Percentiles rank a stretch among this genome's conserved stretches.
Conservation (phyloP, 768 basidiomycete species). For the Galerina marginata region DNA sequence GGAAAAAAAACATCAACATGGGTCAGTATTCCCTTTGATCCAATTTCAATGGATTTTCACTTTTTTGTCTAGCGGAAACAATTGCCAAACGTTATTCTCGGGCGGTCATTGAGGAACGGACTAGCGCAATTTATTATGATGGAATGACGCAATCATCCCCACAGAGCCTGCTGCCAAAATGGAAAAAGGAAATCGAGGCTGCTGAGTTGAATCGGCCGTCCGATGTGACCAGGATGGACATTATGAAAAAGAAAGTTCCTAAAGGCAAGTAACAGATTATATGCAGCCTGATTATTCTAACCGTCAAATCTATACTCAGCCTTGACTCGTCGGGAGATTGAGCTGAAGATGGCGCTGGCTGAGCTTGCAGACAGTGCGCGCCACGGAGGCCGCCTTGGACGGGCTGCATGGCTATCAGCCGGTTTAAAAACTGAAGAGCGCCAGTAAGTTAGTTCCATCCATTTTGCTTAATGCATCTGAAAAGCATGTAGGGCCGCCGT, state of each 20-base stretch:
- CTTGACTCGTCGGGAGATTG: background rate
- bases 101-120: background rate
- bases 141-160: too few species aligned
- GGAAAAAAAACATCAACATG: slow-evolving; percentile 33
- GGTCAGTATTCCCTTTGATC: slow-evolving; percentile 5
- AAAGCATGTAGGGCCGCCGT: too few species aligned
- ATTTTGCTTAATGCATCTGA: too few species aligned
- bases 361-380: background rate
- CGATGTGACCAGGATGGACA: background rate
- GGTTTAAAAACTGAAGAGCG: background rate
- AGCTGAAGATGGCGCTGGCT: background rate
- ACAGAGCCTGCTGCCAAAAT: too few species aligned
- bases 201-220: background rate
- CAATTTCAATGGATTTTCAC: too few species aligned
- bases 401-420: background rate
- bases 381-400: background rate
- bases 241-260: background rate
- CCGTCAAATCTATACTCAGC: too few species aligned
- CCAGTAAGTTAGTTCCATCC: background rate
- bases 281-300: too few species aligned
- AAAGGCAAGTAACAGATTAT: too few species aligned
- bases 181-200: background rate
- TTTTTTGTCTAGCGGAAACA: background rate
- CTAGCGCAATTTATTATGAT: background rate
- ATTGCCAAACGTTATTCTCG: background rate